Conservation (phyloP, 2,329 filamentous ascomycete species). For the Cladosporium phlei region DNA sequence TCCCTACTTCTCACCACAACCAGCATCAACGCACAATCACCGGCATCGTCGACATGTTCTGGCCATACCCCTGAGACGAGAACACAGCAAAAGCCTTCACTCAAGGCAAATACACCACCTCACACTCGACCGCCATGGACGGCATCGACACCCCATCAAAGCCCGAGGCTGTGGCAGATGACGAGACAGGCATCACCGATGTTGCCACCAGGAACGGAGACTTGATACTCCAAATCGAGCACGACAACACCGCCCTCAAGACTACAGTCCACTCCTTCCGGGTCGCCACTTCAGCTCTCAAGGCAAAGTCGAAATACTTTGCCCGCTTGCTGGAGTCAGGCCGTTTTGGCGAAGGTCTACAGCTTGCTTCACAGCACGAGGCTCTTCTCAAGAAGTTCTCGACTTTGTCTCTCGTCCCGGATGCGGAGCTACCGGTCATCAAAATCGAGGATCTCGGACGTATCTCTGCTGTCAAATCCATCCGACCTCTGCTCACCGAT, state of each 20-base stretch:
- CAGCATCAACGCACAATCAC: no score
- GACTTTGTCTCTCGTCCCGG: conserved; percentile 39
- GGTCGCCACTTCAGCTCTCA: conserved; percentile 54
- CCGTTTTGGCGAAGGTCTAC: conserved; percentile 59
- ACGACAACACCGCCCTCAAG: conserved; percentile 51
- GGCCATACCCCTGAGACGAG: conserved; percentile 45
- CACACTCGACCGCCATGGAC: conserved; percentile 7
- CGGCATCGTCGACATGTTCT: conserved; percentile 40
- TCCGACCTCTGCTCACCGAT: conserved; percentile 53
- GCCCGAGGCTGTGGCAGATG: neutral
- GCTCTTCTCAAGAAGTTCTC: conserved; percentile 46
- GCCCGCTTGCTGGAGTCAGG: conserved; percentile 59
- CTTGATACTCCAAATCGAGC: conserved; percentile 61
- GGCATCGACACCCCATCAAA: conserved; percentile 6
- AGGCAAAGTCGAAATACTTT: conserved; percentile 65
- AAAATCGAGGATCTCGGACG: conserved; percentile 64
- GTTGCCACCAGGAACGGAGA: conserved; percentile 47
- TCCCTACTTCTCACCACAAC: neutral
- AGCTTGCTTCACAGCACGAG: conserved; percentile 50
- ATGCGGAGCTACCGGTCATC: conserved; percentile 57
- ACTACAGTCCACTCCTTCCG: conserved; percentile 59
- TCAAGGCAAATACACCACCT: conserved; percentile 13
- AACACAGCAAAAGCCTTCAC: conserved; percentile 5
- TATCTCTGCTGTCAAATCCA: conserved; percentile 59
- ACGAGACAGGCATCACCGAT: conserved; percentile 3